phyloP scores from a whole-genome alignment of 495 filamentous ascomycete species.

The Staphylotrichum longicolle region DNA sequence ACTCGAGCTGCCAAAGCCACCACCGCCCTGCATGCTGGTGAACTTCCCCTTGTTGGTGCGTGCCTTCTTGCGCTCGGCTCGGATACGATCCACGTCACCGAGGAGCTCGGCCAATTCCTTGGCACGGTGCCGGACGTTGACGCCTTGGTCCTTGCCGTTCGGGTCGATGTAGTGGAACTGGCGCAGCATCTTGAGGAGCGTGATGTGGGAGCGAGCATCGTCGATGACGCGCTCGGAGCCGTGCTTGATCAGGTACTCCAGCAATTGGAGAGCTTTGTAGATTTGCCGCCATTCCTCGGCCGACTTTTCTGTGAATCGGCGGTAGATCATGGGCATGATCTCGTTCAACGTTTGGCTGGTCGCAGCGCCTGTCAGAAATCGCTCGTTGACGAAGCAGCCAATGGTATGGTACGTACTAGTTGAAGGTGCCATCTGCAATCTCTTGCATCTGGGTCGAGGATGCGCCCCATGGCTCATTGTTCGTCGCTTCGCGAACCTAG shows the following conservation, averaged over 20 bases:
- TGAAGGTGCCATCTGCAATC: constrained; percentile 96
- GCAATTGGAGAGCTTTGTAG: constrained; percentile 94
- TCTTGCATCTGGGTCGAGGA: constrained; percentile 88
- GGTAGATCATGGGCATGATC: constrained; percentile 99
- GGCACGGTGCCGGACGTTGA: constrained; percentile 94
- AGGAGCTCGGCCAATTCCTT: constrained; percentile 94
- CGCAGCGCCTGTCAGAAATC: neutral
- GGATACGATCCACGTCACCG: constrained; percentile 89
- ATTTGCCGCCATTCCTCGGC: constrained; percentile 99
- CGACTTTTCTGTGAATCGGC: constrained; percentile 95
- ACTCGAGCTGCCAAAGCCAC: constrained; percentile 49
- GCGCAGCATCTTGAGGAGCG: constrained; percentile 94
- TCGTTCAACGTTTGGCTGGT: constrained; percentile 91
- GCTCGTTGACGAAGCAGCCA: constrained; percentile 6
- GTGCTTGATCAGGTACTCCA: constrained; percentile 98
- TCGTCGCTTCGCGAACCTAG: constrained; percentile 91
- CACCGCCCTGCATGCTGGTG: constrained; percentile 84
- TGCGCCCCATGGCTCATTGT: constrained; percentile 96
- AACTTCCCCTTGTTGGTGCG: constrained; percentile 88
- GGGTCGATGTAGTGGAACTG: constrained; percentile 97
- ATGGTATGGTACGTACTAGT: constrained; percentile 71
- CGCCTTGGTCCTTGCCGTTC: constrained; percentile 97
- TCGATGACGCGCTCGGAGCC: constrained; percentile 97
- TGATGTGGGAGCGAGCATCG: constrained; percentile 92
- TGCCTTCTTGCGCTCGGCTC: constrained; percentile 91